Percentiles rank a stretch among this genome's conserved stretches.
Evolutionary conservation across 225 moss, liverwort and hornwort genomes (phyloP).

Genomic region (Pleurozium schreberi): DNA sequence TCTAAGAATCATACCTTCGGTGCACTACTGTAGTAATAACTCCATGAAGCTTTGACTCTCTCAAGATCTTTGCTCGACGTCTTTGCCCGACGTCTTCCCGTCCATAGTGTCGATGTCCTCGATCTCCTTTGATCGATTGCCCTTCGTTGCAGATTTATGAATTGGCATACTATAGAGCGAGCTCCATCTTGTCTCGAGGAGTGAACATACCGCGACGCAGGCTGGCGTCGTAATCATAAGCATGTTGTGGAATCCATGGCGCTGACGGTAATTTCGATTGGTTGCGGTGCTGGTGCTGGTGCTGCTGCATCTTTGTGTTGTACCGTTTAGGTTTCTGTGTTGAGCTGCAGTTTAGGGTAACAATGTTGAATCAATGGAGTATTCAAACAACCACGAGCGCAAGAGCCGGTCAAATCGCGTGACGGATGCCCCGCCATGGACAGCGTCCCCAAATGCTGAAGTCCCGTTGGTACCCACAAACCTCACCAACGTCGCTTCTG

Average conservation of each 20-base stretch:
- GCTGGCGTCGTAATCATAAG: background rate
- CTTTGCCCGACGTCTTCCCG: background rate
- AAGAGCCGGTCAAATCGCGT: constrained; percentile 1
- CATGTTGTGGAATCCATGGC: background rate
- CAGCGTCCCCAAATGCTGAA: background rate
- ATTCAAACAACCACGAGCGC: constrained; percentile 6
- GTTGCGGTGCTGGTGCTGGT: background rate
- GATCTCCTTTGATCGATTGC: background rate
- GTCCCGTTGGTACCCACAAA: background rate
- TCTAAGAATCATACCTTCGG: background rate
- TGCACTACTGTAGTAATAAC: background rate
- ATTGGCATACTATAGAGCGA: background rate
- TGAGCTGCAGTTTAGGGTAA: background rate
- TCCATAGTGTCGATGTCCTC: background rate
- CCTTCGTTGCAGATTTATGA: background rate
- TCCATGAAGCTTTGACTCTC: background rate
- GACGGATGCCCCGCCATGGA: background rate
- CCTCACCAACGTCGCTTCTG: background rate
- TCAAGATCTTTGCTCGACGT: background rate
- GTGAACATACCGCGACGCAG: background rate
- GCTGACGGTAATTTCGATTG: background rate
- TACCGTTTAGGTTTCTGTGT: background rate
- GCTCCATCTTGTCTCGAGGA: background rate
- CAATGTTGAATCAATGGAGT: constrained; percentile 23
- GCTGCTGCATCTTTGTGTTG: background rate